phyloP scores from a whole-genome alignment of 2,329 filamentous ascomycete species.

The Teratosphaeria epicoccoides region DNA sequence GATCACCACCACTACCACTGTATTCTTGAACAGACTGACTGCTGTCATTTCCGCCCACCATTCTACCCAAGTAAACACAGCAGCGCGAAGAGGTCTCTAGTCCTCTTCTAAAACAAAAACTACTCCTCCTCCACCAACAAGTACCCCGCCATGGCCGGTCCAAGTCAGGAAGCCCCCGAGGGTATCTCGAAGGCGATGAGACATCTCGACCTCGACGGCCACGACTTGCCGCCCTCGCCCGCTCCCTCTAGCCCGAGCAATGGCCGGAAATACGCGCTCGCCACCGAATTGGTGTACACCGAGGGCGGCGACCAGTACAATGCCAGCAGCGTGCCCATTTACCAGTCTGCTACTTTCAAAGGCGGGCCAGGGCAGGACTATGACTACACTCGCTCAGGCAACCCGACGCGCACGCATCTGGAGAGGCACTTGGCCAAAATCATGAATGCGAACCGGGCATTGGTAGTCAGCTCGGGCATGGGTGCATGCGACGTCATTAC shows the following conservation, averaged over 20 bases:
- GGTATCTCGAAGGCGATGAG: slow-evolving; percentile 32
- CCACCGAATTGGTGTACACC: slow-evolving; percentile 93
- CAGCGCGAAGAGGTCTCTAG: slow-evolving; percentile 22
- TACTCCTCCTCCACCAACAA: slow-evolving; percentile 21
- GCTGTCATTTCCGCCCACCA: slow-evolving; percentile 2
- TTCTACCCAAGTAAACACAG: slow-evolving; percentile 4
- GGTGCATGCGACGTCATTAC: slow-evolving; percentile 94
- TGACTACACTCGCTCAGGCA: slow-evolving; percentile 96
- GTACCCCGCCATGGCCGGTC: slow-evolving; percentile 5
- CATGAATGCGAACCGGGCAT: slow-evolving; percentile 84
- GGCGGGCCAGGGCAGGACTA: slow-evolving; percentile 76
- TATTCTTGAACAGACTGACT: background rate
- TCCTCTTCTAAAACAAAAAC: slow-evolving; percentile 19
- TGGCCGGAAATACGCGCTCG: slow-evolving; percentile 81
- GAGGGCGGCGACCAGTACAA: slow-evolving; percentile 96
- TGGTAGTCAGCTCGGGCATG: slow-evolving; percentile 96
- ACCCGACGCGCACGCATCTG: slow-evolving; percentile 89
- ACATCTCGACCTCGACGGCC: slow-evolving; percentile 66
- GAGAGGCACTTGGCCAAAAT: slow-evolving; percentile 97
- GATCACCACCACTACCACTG: background rate
- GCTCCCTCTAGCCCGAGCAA: slow-evolving; percentile 82
- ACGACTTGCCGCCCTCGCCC: slow-evolving; percentile 80
- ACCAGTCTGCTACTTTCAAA: slow-evolving; percentile 97
- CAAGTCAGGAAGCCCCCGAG: slow-evolving; percentile 14
- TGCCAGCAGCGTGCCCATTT: slow-evolving; percentile 90